Percentiles rank a stretch among this genome's conserved stretches.
Evolutionary conservation across 495 filamentous ascomycete species (phyloP).

Genomic region (Rostrohypoxylon terebratum): DNA sequence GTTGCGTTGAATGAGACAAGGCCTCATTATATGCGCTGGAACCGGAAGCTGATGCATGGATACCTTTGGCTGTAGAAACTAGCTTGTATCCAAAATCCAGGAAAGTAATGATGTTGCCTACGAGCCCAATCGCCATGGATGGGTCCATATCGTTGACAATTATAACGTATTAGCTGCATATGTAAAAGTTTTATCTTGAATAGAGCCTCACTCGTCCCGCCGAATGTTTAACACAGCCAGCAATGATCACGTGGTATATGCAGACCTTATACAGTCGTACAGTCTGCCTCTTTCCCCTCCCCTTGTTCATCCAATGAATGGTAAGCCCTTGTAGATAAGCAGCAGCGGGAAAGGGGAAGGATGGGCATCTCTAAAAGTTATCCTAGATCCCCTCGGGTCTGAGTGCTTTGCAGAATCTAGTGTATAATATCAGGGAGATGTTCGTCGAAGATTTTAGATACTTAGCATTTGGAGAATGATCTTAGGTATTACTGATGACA

Average conservation of each 20-base stretch:
- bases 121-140: slow-evolving; percentile 54
- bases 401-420: neutral
- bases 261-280: neutral
- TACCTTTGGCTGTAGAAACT: slow-evolving; percentile 40
- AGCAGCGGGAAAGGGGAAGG: no score
- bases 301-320: neutral
- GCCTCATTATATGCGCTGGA: slow-evolving; percentile 41
- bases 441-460: neutral
- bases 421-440: neutral
- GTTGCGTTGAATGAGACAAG: slow-evolving; percentile 27
- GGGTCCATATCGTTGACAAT: slow-evolving; percentile 55
- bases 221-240: neutral
- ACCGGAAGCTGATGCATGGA: slow-evolving; percentile 48
- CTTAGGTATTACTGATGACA: neutral
- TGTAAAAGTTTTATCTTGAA: neutral
- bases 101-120: slow-evolving; percentile 53
- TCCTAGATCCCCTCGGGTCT: no score
- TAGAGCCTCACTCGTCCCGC: slow-evolving; percentile 1
- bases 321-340: neutral
- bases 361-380: no score
- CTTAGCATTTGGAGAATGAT: neutral
- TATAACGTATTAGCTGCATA: neutral
- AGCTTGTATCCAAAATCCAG: slow-evolving; percentile 54
- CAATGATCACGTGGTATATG: neutral
- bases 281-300: no score